Evolutionary conservation across 768 basidiomycete species (phyloP).

Genomic region (Suillus discolor): DNA sequence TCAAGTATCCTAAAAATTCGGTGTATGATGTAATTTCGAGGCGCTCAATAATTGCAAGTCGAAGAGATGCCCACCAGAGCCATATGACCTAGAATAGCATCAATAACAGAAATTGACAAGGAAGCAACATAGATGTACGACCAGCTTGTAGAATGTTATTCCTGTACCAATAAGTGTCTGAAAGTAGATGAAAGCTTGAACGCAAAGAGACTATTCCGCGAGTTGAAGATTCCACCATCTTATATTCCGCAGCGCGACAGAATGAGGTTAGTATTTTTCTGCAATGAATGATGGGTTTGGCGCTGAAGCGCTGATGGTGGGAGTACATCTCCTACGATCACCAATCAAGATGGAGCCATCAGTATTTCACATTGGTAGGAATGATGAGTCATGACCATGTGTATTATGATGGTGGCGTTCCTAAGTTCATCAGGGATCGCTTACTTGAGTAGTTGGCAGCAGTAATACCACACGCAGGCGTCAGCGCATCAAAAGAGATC

Average conservation of each 20-base stretch:
- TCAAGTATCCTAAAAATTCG: slow-evolving; percentile 34
- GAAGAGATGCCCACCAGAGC: not conserved
- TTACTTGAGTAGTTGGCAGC: no score
- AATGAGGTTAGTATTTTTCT: not conserved
- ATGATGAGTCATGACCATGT: no score
- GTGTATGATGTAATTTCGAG: not conserved
- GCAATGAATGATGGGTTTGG: not conserved
- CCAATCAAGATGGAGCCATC: no score
- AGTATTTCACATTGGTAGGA: no score
- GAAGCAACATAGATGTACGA: not conserved
- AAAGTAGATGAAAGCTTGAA: slow-evolving; percentile 2
- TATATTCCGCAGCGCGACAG: not conserved
- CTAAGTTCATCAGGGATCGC: no score
- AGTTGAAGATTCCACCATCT: not conserved
- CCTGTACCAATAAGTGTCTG: not conserved
- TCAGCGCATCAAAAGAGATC: no score
- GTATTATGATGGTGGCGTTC: no score
- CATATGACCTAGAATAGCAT: not conserved
- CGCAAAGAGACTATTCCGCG: not conserved
- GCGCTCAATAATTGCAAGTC: not conserved
- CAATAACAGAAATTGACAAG: not conserved
- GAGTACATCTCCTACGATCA: no score
- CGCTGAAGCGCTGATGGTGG: no score
- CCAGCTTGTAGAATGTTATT: not conserved
- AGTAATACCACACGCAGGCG: no score